Conservation (phyloP, 2,329 filamentous ascomycete genomes). For the Ceratocystis ficicola region DNA sequence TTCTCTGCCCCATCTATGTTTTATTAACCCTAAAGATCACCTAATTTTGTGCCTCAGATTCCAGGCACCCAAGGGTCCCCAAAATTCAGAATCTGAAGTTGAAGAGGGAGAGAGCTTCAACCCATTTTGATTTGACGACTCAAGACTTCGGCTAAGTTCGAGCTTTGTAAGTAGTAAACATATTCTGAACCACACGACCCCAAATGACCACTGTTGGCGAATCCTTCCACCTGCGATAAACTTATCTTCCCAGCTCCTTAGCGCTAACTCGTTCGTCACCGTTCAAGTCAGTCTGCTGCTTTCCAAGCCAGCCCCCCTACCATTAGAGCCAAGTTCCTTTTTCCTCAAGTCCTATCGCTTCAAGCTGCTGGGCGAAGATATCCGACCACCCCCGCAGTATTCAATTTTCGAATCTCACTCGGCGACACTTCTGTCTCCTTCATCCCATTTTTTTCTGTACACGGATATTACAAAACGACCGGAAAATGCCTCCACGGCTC, state of each 20-base stretch:
- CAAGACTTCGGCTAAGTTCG: background rate
- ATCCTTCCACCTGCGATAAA: background rate
- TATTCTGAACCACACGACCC: background rate
- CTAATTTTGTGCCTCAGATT: background rate
- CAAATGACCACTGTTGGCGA: background rate
- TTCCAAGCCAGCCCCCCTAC: background rate
- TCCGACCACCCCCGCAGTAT: background rate
- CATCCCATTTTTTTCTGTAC: slow-evolving; percentile 5
- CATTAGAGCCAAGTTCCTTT: no score
- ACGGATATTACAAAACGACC: background rate
- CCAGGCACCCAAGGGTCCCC: background rate
- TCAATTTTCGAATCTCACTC: background rate
- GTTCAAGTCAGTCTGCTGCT: background rate
- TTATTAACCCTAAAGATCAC: background rate
- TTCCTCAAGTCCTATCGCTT: no score
- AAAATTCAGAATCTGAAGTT: background rate
- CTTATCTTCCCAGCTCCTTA: background rate
- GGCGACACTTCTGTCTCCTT: slow-evolving; percentile 4
- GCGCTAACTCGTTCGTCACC: background rate
- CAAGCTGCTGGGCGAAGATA: background rate
- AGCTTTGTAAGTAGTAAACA: no score
- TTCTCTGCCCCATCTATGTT: no score
- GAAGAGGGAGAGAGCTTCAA: background rate
- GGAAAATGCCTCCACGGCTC: slow-evolving; percentile 64
- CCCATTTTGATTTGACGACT: background rate